Evolutionary conservation across 805 yeast species (phyloP).

Genomic region (Schwanniomyces yamadae): DNA sequence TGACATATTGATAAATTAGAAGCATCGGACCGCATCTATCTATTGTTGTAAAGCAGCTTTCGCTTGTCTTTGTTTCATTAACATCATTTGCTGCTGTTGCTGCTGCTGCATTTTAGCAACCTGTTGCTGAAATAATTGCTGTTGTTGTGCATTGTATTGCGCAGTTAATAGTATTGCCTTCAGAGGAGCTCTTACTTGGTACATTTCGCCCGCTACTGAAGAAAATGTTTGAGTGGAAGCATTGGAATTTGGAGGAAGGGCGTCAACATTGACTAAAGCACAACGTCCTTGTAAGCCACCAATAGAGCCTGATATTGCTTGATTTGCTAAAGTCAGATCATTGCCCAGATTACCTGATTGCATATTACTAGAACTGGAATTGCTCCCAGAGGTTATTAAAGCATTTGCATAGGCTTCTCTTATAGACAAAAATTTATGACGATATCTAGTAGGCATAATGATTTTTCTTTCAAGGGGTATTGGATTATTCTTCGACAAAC

Average conservation of each 20-base stretch:
- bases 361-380: slow-evolving; percentile 30
- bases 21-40: too few species aligned
- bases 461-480: slow-evolving; percentile 80
- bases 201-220: slow-evolving; percentile 59
- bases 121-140: slow-evolving; percentile 45
- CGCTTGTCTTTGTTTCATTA: slow-evolving; percentile 30
- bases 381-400: slow-evolving; percentile 58
- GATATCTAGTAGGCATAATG: slow-evolving; percentile 63
- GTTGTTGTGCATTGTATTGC: slow-evolving; percentile 42
- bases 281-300: slow-evolving; percentile 83
- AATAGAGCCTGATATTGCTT: slow-evolving; percentile 49
- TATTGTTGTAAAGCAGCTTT: slow-evolving; percentile 7
- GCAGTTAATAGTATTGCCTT: slow-evolving; percentile 43
- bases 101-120: slow-evolving; percentile 40
- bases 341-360: slow-evolving; percentile 17
- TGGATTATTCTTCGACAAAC: slow-evolving; percentile 77
- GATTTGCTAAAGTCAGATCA: slow-evolving; percentile 45
- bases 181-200: slow-evolving; percentile 47
- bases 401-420: slow-evolving; percentile 94
- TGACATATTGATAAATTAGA: too few species aligned
- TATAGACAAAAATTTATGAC: slow-evolving; percentile 78
- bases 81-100: slow-evolving; percentile 26
- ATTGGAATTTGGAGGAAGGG: slow-evolving; percentile 20
- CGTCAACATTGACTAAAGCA: slow-evolving; percentile 67
- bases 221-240: slow-evolving; percentile 43